Percentiles rank a stretch among this genome's conserved stretches.
These are phyloP conservation scores for Suillus occidentalis DNA, from an alignment of 768 basidiomycete species.

Conservation along the genomic window DNA sequence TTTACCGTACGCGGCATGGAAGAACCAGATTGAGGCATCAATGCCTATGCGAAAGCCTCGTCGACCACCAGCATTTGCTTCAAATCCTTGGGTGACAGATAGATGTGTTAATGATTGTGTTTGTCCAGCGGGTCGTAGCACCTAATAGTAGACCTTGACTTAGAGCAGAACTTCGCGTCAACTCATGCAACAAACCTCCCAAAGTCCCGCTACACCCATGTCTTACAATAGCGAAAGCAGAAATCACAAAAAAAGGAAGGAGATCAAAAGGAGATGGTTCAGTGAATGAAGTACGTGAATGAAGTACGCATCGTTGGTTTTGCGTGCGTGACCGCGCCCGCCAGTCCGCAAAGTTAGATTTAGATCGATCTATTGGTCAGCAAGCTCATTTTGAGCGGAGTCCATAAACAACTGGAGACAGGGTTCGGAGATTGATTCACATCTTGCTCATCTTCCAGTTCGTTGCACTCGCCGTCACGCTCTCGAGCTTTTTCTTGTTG, in stretches of 20 bases:
- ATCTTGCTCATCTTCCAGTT: constrained; percentile 18
- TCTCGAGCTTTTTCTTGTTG: constrained; percentile 30
- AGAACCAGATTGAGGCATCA: constrained; percentile 83
- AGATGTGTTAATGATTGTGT: constrained; percentile 76
- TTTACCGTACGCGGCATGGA: constrained; percentile 64
- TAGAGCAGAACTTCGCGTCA: constrained; percentile 15
- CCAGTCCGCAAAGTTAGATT: no score
- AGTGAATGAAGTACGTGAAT: background rate
- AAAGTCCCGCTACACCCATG: constrained; percentile 52
- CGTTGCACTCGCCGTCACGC: constrained; percentile 15
- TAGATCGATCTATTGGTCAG: constrained; percentile 22
- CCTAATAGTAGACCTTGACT: constrained; percentile 41
- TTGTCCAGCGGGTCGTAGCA: constrained; percentile 70
- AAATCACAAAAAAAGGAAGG: background rate
- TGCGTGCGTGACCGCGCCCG: constrained; percentile 1
- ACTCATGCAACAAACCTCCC: constrained; percentile 39
- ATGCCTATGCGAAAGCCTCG: constrained; percentile 84
- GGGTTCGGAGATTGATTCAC: constrained; percentile 36
- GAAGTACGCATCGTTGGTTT: background rate
- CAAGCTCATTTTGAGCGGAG: constrained; percentile 35
- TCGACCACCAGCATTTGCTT: constrained; percentile 57
- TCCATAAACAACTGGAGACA: constrained; percentile 20
- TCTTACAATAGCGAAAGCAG: background rate
- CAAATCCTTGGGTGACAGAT: constrained; percentile 73
- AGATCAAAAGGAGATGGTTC: no score